Evolutionary conservation across 2,329 filamentous ascomycete species (phyloP), one percentile per base, ranked within the genome.

Genomic region (Neofusicoccum sp.): DNA sequence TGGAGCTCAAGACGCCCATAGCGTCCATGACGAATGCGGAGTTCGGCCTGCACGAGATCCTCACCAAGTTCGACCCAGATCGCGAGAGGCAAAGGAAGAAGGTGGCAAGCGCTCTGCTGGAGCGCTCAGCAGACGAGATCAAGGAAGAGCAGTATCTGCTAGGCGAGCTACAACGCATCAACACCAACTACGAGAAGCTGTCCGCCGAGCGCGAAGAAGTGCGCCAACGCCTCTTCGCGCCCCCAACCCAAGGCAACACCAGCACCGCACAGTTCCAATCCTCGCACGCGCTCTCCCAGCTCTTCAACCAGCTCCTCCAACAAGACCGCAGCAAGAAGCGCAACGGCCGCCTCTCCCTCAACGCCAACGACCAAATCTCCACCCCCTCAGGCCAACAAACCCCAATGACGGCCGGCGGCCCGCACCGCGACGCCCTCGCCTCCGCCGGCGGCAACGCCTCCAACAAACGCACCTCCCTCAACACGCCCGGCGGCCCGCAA

Each of bases 261-360:
- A 63, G 20, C n/a, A 64, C 65, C 2, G 68, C 69, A 2, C 70
- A 71, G 3, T 96, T 96, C 78, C 91, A 91, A 69, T 89, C 90
- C 16, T 96, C 90, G 58, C 82, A 87, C 64, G 91, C 91, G 6
- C 79, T 99, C 3, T 87, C 90, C 60, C 86, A 87, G 58, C 83
- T 98, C 16, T 85, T 96, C 62, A 88, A 93, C 70, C 92, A 89
- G 65, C 84, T 98, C 36, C 85, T 96, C 74, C 86, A 84, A 61
- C 87, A 87, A 58, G 93, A 97, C 75, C 93, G 95, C 73, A 87
- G 87, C 63, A 96, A 96, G 81, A 97, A 97, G 76, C 88, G 91
- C 62, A 91, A 76, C 31, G 48, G 45, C 33, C 70, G 79, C 47
- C 73, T 81, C 41, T 71, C 68, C 53, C 68, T 76, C 36, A 71